These are phyloP conservation scores for Balansia obtecta DNA, from an alignment of 2,329 filamentous ascomycete species.

Conservation along the genomic window DNA sequence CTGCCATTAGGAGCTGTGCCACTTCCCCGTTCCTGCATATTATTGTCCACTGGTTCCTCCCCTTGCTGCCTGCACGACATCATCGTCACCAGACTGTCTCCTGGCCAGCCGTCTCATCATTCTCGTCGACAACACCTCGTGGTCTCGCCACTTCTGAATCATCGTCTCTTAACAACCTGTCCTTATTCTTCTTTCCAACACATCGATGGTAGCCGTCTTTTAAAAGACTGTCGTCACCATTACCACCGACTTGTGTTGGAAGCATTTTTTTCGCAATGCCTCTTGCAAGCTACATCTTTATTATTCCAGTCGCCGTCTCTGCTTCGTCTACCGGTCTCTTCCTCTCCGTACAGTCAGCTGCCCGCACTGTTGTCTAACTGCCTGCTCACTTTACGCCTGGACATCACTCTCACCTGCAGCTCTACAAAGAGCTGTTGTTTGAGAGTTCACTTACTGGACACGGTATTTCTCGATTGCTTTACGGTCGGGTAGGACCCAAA, in stretches of 20 bases:
- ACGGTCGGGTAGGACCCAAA: conserved; percentile 21
- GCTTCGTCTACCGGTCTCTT: conserved; percentile 48
- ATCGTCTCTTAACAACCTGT: not conserved
- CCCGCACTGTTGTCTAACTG: conserved; percentile 30
- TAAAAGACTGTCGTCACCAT: conserved; percentile 17
- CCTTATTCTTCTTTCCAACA: conserved; percentile 4
- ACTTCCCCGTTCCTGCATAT: conserved; percentile 18
- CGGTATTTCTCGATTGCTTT: conserved; percentile 18
- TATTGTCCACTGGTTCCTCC: conserved; percentile 6
- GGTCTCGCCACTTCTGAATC: not conserved
- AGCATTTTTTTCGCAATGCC: conserved; percentile 40
- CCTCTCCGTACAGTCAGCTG: conserved; percentile 38
- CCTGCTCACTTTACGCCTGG: conserved; percentile 23
- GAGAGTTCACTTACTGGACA: conserved; percentile 24
- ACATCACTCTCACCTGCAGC: conserved; percentile 24
- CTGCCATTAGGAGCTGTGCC: conserved; percentile 8
- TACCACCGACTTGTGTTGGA: conserved; percentile 13
- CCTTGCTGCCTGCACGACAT: conserved; percentile 1
- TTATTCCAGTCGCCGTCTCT: conserved; percentile 50
- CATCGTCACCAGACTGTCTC: conserved; percentile 2
- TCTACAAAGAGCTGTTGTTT: conserved; percentile 24
- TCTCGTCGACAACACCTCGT: not conserved
- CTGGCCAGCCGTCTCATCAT: not conserved
- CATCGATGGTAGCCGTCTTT: conserved; percentile 23
- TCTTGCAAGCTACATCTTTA: conserved; percentile 36